A percentile compares a stretch with the other conserved stretches of the same genome.
Evolutionary conservation across 352 stramenopile genomes (phyloP).

Genomic region (Phytophthora citricola): DNA sequence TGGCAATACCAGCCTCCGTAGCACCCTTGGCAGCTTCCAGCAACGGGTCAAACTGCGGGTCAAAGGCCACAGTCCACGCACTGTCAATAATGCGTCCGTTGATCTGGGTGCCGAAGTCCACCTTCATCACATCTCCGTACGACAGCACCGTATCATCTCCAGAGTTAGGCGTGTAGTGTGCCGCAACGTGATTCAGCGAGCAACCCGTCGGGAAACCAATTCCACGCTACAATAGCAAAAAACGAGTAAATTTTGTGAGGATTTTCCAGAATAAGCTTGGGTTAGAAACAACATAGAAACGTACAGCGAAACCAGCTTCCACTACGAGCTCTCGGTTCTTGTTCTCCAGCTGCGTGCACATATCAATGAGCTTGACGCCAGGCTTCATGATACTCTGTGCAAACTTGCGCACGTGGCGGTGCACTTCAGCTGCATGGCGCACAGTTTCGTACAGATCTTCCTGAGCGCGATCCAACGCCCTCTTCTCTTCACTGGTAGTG

Average conservation of each 20-base stretch:
- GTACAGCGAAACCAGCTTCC: slow-evolving; percentile 87
- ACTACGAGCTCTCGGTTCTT: slow-evolving; percentile 95
- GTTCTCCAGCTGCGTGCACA: slow-evolving; percentile 96
- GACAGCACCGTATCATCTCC: slow-evolving; percentile 94
- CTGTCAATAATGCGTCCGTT: slow-evolving; percentile 98
- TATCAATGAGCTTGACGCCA: slow-evolving; percentile 95
- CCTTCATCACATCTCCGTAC: slow-evolving; percentile 97
- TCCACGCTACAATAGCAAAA: slow-evolving; percentile 26
- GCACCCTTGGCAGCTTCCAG: slow-evolving; percentile 93
- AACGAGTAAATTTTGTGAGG: too few species aligned
- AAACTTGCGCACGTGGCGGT: slow-evolving; percentile 91
- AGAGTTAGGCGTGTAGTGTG: slow-evolving; percentile 97
- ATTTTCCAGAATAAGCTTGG: too few species aligned
- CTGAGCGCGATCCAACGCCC: slow-evolving; percentile 80
- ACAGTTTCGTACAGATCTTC: slow-evolving; percentile 68
- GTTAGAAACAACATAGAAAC: slow-evolving; percentile 5
- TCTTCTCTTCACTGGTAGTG: slow-evolving; percentile 80
- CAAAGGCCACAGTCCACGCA: slow-evolving; percentile 96
- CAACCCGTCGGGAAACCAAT: slow-evolving; percentile 91
- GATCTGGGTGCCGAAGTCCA: slow-evolving; percentile 98
- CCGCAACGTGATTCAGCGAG: slow-evolving; percentile 96
- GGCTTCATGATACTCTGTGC: slow-evolving; percentile 96
- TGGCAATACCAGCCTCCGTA: slow-evolving; percentile 93
- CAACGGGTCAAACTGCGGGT: slow-evolving; percentile 94
- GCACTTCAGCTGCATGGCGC: slow-evolving; percentile 94